phyloP scores from a whole-genome alignment of 2,329 filamentous ascomycete species.

The Purpureocillium takamizusanense region DNA sequence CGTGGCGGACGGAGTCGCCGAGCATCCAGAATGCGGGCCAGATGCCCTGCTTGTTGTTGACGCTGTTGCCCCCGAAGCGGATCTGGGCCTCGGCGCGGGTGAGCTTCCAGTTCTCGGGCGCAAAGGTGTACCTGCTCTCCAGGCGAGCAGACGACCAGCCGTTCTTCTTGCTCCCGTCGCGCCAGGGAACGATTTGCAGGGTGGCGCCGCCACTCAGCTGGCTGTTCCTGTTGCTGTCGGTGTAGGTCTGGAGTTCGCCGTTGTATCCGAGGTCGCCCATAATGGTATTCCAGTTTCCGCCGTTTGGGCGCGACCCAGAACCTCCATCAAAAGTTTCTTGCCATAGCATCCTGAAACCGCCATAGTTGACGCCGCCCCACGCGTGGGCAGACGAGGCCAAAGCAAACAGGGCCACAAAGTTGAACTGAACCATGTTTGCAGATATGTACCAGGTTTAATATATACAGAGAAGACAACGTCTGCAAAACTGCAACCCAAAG shows the following conservation, averaged over 20 bases:
- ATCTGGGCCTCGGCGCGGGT: conserved; percentile 37
- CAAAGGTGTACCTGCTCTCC: conserved; percentile 38
- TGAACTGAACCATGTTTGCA: no score
- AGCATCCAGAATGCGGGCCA: conserved; percentile 54
- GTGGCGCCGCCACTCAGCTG: conserved; percentile 40
- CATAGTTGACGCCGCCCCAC: conserved; percentile 26
- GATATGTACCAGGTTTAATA: no score
- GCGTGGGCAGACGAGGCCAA: conserved; percentile 22
- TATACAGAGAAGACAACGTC: no score
- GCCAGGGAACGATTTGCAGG: conserved; percentile 41
- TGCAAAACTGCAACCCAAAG: no score
- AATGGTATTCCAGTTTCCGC: conserved; percentile 31
- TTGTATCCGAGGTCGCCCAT: conserved; percentile 34
- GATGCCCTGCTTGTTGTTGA: conserved; percentile 39
- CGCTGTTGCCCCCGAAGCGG: conserved; percentile 33
- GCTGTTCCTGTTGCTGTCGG: conserved; percentile 33
- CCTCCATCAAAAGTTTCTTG: conserved; percentile 32
- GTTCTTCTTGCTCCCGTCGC: conserved; percentile 20
- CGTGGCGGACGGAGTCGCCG: conserved; percentile 38
- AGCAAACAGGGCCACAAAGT: background rate
- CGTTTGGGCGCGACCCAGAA: conserved; percentile 22
- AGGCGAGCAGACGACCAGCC: conserved; percentile 48
- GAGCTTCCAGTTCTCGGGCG: conserved; percentile 32
- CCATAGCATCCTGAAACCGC: conserved; percentile 30
- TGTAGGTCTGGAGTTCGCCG: conserved; percentile 43